These are phyloP conservation scores for Vitis hybrid DNA, from an alignment of 177 flowering plant genomes.

Conservation along the genomic window DNA sequence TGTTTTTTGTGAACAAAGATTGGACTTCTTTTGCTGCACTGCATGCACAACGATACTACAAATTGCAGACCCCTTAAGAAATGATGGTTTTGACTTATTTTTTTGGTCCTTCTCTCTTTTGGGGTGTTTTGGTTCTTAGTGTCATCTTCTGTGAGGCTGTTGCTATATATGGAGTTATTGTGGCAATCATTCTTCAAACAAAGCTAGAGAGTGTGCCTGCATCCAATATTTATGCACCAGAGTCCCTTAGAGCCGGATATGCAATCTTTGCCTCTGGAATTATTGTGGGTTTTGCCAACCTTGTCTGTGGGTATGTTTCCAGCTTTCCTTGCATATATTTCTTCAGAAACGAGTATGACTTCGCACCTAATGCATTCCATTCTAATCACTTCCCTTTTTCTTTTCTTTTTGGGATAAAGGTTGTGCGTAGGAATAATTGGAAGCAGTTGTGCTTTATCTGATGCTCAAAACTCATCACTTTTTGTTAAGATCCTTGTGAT, in stretches of 20 bases:
- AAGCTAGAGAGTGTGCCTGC: slow-evolving; percentile 90
- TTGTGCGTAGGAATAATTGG: slow-evolving; percentile 97
- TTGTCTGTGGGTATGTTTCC: slow-evolving; percentile 74
- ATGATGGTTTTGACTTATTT: too few relatives aligned
- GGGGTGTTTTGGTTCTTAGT: slow-evolving; percentile 36
- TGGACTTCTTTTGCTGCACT: too few relatives aligned
- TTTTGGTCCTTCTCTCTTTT: too few relatives aligned
- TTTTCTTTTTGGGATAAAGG: slow-evolving; percentile 33
- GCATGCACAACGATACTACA: too few relatives aligned
- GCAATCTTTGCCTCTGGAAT: slow-evolving; percentile 79
- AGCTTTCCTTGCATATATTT: background rate
- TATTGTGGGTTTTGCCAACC: slow-evolving; percentile 94
- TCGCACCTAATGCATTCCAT: too few relatives aligned
- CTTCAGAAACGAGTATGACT: background rate
- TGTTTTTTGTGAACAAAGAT: too few relatives aligned
- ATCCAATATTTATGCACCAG: slow-evolving; percentile 66
- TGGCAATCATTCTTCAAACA: slow-evolving; percentile 95
- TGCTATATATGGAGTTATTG: slow-evolving; percentile 97
- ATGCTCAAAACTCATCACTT: slow-evolving; percentile 94
- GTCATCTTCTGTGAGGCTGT: slow-evolving; percentile 99
- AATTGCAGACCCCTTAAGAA: too few relatives aligned
- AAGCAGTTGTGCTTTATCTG: slow-evolving; percentile 97
- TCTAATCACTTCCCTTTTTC: background rate
- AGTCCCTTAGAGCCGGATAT: slow-evolving; percentile 93
- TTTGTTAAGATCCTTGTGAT: slow-evolving; percentile 97